Percentiles rank a stretch among this genome's conserved stretches.
These are phyloP conservation scores for Limnomonas spitsbergensis DNA, from an alignment of 139 green algal species.

Conservation along the genomic window DNA sequence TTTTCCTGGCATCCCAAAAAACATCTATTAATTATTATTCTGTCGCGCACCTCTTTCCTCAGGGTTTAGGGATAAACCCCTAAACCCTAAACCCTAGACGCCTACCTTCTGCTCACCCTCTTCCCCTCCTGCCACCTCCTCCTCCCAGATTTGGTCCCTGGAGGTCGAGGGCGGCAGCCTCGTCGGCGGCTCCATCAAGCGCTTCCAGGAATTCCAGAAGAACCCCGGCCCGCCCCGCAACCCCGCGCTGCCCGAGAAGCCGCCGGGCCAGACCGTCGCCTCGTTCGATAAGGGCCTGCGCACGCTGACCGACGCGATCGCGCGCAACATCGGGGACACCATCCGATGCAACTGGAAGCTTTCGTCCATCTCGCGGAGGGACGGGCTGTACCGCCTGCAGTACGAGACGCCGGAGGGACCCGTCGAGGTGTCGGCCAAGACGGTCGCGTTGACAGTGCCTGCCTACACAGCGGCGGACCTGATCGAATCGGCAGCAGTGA, in stretches of 20 bases:
- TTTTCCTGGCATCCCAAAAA: no score
- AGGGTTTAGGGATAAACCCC: no score
- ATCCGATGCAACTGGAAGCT: conserved; percentile 86
- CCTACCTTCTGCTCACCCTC: no score
- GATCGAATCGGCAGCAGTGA: conserved; percentile 47
- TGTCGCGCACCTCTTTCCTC: no score
- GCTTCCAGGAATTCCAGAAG: conserved; percentile 52
- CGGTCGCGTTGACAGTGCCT: conserved; percentile 85
- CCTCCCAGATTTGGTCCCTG: conserved; percentile 74
- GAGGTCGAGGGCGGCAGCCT: conserved; percentile 89
- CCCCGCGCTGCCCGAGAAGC: conserved; percentile 84
- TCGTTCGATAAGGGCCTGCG: conserved; percentile 88
- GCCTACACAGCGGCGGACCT: conserved; percentile 85
- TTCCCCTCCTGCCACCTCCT: no score
- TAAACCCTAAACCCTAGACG: no score
- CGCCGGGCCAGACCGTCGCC: conserved; percentile 72
- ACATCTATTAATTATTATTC: no score
- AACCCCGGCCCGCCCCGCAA: conserved; percentile 83
- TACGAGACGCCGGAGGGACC: conserved; percentile 84
- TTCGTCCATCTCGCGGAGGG: conserved; percentile 58
- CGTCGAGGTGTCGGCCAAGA: conserved; percentile 27
- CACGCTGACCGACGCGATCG: conserved; percentile 89
- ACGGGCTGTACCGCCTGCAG: conserved; percentile 48
- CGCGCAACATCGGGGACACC: conserved; percentile 55
- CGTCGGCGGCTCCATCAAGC: conserved; percentile 85